phyloP scores from a whole-genome alignment of 306 rosid genomes.

The Cucumis melo region DNA sequence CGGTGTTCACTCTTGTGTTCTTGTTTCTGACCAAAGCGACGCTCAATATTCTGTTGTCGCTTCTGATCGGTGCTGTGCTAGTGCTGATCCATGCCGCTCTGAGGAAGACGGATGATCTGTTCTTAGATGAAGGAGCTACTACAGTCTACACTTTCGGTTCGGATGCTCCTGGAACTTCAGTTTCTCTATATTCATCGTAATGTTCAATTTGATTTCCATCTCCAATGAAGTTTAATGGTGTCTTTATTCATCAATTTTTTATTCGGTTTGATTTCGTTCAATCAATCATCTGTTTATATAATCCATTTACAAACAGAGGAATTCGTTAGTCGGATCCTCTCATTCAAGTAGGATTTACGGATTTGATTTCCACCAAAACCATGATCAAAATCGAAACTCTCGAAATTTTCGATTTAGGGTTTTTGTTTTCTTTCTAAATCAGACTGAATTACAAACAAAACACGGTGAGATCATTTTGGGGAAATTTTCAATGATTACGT shows the following conservation, averaged over 20 bases:
- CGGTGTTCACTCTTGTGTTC: conserved; percentile 39
- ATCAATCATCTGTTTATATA: background rate
- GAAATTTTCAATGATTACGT: background rate
- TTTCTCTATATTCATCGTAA: background rate
- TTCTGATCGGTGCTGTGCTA: conserved; percentile 25
- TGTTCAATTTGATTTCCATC: background rate
- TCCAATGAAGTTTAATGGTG: background rate
- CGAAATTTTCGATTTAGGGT: background rate
- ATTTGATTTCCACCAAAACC: background rate
- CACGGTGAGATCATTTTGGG: background rate
- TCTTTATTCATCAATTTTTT: background rate
- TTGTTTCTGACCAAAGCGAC: conserved; percentile 61
- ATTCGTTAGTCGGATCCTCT: background rate
- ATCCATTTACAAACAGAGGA: background rate
- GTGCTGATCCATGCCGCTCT: conserved; percentile 38
- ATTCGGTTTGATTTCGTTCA: background rate
- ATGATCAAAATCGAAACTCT: no score
- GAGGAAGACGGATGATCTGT: conserved; percentile 53
- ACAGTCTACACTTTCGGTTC: conserved; percentile 1
- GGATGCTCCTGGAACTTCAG: conserved; percentile 16
- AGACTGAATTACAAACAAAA: background rate
- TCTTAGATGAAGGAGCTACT: conserved; percentile 41
- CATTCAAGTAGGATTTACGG: background rate
- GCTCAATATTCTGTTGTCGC: conserved; percentile 33
- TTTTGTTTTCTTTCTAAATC: background rate